Evolutionary conservation across 441 rosid species (phyloP), one percentile per base, ranked within the genome.

Genomic region (Erodium trifolium): DNA sequence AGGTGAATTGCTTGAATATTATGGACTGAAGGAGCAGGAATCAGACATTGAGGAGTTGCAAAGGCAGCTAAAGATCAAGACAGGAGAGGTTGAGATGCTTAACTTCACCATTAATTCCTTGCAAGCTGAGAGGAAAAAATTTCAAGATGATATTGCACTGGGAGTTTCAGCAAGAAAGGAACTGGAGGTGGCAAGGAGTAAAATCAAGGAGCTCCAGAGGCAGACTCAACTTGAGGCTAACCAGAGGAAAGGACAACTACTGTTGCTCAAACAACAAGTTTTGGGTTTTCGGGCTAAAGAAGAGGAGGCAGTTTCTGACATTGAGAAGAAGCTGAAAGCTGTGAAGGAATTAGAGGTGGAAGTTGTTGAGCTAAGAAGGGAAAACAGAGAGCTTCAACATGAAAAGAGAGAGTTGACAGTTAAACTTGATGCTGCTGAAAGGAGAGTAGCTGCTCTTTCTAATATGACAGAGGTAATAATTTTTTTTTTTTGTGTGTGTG

Each of bases 351-450:
- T 63, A 55, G 73, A 75, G 66, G 41, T 79, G 14, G 67, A 76
- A 63, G 67, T n/a, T 14, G 4, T 66, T 55, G 68, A 64, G 78
- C 70, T 73, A 72, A 75, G 31, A 16, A 70, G 82, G 72, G 53
- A 35, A 71, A 83, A 78, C 69, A 78, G 63, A 69, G 81, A 79
- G 67, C 77, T 83, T 39, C 78, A 79, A 70, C 63, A 78, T 4
- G 78, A 83, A 68, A 78, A 73, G 70, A 76, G 85, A 67, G 85
- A 78, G 65, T 23, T 79, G 49, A 59, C 35, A 19, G 31, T 78
- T 27, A 71, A 72, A 67, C 64, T 79, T 39, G 67, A 66, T 63
- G 72, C 68, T 51, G 74, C 81, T 63, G 65, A 60, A 60, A 78
- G 69, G 3, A 73, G 65, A 69, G 47, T 73, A 18, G 6, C 73